A percentile compares a stretch with the other conserved stretches of the same genome.
These are phyloP conservation scores for Solanum piurae DNA, from an alignment of 257 asterid species.

Conservation along the genomic window DNA sequence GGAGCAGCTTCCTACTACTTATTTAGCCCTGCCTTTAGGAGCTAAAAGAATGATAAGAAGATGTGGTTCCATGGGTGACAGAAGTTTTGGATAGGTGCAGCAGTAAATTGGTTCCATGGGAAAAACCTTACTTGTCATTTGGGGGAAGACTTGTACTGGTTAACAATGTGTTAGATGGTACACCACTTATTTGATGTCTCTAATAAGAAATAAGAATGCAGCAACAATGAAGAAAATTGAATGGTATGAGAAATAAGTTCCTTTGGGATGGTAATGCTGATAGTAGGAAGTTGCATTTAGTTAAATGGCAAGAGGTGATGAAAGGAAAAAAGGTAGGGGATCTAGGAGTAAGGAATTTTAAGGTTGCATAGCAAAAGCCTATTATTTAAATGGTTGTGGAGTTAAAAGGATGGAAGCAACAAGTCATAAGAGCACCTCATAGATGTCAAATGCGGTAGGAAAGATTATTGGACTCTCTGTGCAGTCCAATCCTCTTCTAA, in stretches of 20 bases:
- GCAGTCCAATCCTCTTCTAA: background rate
- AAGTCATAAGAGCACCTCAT: background rate
- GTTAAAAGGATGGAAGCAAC: background rate
- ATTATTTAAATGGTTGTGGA: background rate
- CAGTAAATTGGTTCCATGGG: background rate
- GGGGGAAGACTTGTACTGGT: background rate
- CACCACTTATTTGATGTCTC: background rate
- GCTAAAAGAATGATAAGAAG: no score
- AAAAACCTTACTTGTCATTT: background rate
- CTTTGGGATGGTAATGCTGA: background rate
- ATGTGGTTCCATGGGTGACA: background rate
- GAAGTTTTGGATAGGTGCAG: background rate
- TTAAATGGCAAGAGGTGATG: background rate
- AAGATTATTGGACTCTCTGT: background rate
- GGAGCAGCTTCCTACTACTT: no score
- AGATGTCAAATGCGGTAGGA: background rate
- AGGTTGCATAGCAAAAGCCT: background rate
- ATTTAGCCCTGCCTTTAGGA: no score
- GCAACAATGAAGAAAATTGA: background rate
- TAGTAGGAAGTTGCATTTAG: background rate
- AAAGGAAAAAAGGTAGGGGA: background rate
- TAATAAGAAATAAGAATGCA: background rate
- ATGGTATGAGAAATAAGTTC: background rate
- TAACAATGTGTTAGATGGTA: background rate
- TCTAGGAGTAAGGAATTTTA: background rate